Base-by-base conservation (phyloP, 2,329 filamentous ascomycete species). In the Metarhizium brunneum region DNA sequence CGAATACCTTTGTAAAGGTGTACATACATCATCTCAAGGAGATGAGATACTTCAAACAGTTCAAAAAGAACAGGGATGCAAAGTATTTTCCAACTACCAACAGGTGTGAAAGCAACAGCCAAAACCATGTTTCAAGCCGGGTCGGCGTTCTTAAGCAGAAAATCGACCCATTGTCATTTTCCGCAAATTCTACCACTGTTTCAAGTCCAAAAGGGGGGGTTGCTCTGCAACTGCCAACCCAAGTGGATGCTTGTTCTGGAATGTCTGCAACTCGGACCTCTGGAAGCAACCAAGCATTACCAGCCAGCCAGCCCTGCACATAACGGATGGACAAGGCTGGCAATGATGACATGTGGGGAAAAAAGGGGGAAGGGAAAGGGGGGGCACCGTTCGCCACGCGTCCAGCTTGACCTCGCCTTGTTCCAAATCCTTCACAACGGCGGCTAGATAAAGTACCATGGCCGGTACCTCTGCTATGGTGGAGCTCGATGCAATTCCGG, bases 401-500 rank as follows among this genome's bases (percentile, higher is more conserved):
- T 35, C 32, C 32, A 35, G 10, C 32, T 35, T 35, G 32, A 11
- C 32, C 32, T 35, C 6, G 32, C 13, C 14, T 40, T 14, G 14
- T 5, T 40, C 38, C 11, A 16, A 11, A 36, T 36, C 11, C 38
- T 40, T 40, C 38, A 40, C 32, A 35, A 35, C 32, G 32, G 8
- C 13, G 38, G 7, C 38, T 45, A 20, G 8, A 30, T 45, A 25
- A 47, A 25, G 25, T 25, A 25, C 25, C 25, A 25, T 25, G 25
- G 3, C 18, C 29, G 16, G 30, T 50, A 49, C 20, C 29, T 43
- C 13, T 6, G 45, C 36, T n/a, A 57, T 55, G 61, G 63, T 65
- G 66, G 66, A 63, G 63, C 64, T 61, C 63, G 65, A 59, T 62
- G 59, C 59, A 57, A 59, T 63, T 64, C 64, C 65, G 65, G 67